Evolutionary conservation across 257 asterid species (phyloP).

Genomic region (Paulownia fortunei): DNA sequence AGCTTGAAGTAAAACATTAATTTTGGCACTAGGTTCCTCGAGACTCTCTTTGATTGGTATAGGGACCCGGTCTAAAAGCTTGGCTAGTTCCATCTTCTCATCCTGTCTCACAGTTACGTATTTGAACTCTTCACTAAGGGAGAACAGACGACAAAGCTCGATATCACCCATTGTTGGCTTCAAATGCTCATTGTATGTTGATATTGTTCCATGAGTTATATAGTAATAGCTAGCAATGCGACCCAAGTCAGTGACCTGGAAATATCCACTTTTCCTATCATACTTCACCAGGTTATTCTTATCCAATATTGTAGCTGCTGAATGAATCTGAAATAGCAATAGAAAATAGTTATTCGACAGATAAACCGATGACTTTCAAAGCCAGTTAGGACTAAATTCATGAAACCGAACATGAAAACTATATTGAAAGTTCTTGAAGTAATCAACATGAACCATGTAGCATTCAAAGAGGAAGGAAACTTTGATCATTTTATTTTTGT

Average conservation of each 20-base stretch:
- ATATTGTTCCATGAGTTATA: slow-evolving; percentile 59
- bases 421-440: not conserved
- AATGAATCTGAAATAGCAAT: slow-evolving; percentile 54
- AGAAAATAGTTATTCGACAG: not conserved
- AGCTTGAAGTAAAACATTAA: slow-evolving; percentile 67
- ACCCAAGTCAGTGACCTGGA: slow-evolving; percentile 69
- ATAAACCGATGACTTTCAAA: not conserved
- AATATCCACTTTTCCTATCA: slow-evolving; percentile 69
- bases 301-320: slow-evolving; percentile 59
- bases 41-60: slow-evolving; percentile 66
- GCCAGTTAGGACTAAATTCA: slow-evolving; percentile 3
- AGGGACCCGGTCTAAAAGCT: slow-evolving; percentile 66
- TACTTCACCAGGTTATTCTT: slow-evolving; percentile 65
- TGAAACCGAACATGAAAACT: not conserved
- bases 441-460: slow-evolving; percentile 5
- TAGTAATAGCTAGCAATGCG: slow-evolving; percentile 71
- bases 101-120: slow-evolving; percentile 65
- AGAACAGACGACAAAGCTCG: slow-evolving; percentile 69
- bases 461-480: not conserved
- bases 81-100: slow-evolving; percentile 68
- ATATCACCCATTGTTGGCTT: slow-evolving; percentile 76
- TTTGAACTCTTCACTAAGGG: slow-evolving; percentile 67
- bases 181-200: slow-evolving; percentile 65
- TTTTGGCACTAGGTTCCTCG: slow-evolving; percentile 70
- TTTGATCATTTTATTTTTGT: not conserved